phyloP scores from a whole-genome alignment of 208 protist genomes.

The Porcisia deanei region DNA sequence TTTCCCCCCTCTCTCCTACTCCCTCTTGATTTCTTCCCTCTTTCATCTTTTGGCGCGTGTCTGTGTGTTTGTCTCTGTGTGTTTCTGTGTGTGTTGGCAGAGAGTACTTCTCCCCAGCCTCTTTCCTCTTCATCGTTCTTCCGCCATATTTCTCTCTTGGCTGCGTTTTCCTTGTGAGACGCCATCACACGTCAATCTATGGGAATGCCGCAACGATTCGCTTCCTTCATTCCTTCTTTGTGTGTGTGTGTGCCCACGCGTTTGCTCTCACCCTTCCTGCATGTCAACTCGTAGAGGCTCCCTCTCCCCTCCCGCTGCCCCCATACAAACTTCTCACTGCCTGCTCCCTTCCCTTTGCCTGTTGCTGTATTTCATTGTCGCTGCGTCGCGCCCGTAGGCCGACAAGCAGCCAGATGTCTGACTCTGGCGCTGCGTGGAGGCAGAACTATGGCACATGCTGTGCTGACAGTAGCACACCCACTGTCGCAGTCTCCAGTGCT shows the following conservation, averaged over 20 bases:
- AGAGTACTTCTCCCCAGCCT: no score
- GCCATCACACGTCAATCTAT: no score
- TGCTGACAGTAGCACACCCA: not conserved
- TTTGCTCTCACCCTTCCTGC: no score
- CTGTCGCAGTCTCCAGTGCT: not conserved
- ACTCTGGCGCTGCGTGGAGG: not conserved
- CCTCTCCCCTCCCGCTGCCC: conserved; percentile 2
- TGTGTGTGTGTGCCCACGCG: no score
- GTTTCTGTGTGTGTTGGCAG: no score
- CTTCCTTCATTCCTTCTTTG: no score
- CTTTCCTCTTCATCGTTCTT: no score
- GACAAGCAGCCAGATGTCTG: not conserved
- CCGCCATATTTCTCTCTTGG: no score
- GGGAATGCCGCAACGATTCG: no score
- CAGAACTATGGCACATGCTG: conserved; percentile 22
- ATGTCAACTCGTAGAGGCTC: not conserved
- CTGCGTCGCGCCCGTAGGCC: not conserved
- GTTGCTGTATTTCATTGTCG: not conserved
- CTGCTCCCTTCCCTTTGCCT: not conserved
- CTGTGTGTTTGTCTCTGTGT: no score
- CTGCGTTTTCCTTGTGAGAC: no score
- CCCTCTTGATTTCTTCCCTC: not conserved
- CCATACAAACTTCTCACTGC: not conserved
- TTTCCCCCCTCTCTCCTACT: not conserved
- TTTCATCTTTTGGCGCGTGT: no score